Evolutionary conservation across 2,329 filamentous ascomycete genomes (phyloP).

Genomic region (Madurella fahalii): DNA sequence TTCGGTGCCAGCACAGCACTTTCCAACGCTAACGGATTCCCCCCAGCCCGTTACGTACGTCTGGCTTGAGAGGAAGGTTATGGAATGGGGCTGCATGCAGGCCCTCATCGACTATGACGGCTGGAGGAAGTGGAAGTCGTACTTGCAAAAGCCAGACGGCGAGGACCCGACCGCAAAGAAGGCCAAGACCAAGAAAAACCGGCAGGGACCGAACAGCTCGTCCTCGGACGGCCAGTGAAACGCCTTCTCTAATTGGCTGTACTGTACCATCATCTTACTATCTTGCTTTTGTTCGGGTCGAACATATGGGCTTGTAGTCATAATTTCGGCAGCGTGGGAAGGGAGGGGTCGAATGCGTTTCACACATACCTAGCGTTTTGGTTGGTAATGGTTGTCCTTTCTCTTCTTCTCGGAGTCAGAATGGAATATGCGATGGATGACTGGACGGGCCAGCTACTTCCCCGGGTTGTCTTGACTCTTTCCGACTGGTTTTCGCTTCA

Average conservation of each 20-base stretch:
- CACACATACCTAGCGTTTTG: no score
- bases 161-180: slow-evolving; percentile 24
- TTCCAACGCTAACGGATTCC: slow-evolving; percentile 4
- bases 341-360: no score
- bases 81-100: slow-evolving; percentile 99
- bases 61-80: slow-evolving; percentile 95
- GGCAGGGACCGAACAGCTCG: slow-evolving; percentile 12
- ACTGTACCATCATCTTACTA: no score
- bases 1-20: background rate
- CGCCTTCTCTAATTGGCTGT: background rate
- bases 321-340: no score
- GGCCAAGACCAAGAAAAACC: slow-evolving; percentile 22
- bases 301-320: no score
- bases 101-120: slow-evolving; percentile 97
- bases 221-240: slow-evolving; percentile 9
- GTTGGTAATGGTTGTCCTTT: no score
- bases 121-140: slow-evolving; percentile 96
- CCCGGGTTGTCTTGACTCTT: no score
- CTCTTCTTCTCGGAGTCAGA: no score
- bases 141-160: slow-evolving; percentile 47
- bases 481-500: no score
- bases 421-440: no score
- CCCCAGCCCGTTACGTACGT: slow-evolving; percentile 88
- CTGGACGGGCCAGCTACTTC: no score
- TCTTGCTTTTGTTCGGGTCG: no score